Evolutionary conservation across 169 alveolate genomes (phyloP).

Genomic region (Eimeria brunetti): DNA sequence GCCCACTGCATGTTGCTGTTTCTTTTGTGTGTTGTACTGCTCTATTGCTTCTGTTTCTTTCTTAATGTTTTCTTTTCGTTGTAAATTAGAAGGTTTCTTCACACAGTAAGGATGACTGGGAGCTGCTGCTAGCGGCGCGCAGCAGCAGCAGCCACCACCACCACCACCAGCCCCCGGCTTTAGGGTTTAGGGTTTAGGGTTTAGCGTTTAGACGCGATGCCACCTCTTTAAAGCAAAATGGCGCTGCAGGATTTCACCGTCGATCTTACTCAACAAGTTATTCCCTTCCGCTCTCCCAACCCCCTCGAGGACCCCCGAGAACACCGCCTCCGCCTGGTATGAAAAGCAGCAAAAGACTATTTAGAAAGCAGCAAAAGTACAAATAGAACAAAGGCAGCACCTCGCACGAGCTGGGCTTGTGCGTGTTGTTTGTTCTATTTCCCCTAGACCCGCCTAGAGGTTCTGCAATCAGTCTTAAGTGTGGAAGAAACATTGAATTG

Average conservation of each 20-base stretch:
- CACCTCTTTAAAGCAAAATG: constrained; percentile 9
- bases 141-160: not conserved
- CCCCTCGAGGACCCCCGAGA: constrained; percentile 57
- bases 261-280: constrained; percentile 73
- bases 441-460: too few relatives aligned
- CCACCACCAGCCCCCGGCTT: constrained; percentile 8
- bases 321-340: constrained; percentile 78
- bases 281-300: constrained; percentile 76
- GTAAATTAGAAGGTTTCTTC: not conserved
- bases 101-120: not conserved
- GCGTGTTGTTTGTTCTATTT: too few relatives aligned
- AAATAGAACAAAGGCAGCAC: too few relatives aligned
- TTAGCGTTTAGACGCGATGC: not conserved
- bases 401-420: too few relatives aligned
- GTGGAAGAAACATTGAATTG: too few relatives aligned
- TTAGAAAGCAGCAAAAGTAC: too few relatives aligned
- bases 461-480: too few relatives aligned
- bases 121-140: constrained; percentile 21
- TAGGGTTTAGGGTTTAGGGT: too few relatives aligned
- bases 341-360: too few relatives aligned
- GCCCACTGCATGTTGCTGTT: not conserved
- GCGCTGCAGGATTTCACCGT: constrained; percentile 71
- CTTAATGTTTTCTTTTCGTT: not conserved
- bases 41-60: not conserved
- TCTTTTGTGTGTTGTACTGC: not conserved